Conservation (phyloP, 1,284 basidiomycete genomes). For the Bondarzewia mesenterica region DNA sequence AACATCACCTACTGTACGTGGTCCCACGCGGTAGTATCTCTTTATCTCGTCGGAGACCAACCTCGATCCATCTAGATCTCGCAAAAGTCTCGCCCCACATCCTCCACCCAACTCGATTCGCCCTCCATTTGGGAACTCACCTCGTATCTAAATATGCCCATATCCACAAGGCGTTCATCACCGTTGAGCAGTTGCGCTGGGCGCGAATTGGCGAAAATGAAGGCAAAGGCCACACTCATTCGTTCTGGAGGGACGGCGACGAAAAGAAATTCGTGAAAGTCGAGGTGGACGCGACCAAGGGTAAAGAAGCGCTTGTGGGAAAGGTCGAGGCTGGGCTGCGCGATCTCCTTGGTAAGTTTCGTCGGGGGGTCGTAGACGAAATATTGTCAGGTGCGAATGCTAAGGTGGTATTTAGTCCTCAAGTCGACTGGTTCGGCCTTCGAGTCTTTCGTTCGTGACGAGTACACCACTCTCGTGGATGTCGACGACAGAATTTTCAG, state of each 20-base stretch:
- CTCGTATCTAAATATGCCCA: conserved; percentile 82
- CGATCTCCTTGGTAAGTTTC: conserved; percentile 66
- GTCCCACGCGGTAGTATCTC: background rate
- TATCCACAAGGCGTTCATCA: conserved; percentile 68
- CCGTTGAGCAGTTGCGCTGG: conserved; percentile 83
- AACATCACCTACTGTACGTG: conserved; percentile 83
- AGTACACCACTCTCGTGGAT: conserved; percentile 79
- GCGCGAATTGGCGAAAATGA: conserved; percentile 50
- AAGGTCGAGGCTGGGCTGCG: conserved; percentile 62
- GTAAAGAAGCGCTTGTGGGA: conserved; percentile 51
- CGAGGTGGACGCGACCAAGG: conserved; percentile 57
- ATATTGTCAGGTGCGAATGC: background rate
- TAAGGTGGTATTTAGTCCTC: conserved; percentile 85
- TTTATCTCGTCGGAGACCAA: background rate
- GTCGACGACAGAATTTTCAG: conserved; percentile 87
- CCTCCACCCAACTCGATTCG: conserved; percentile 79
- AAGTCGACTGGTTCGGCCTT: conserved; percentile 90
- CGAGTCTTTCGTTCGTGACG: conserved; percentile 76
- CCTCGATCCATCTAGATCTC: conserved; percentile 42
- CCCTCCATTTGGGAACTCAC: conserved; percentile 80
- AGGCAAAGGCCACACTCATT: conserved; percentile 61
- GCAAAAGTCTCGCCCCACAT: conserved; percentile 85
- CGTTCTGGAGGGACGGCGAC: conserved; percentile 86
- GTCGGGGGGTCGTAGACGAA: background rate
- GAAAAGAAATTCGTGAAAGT: conserved; percentile 74